Evolutionary conservation across 768 basidiomycete species (phyloP).

Genomic region (Termitomyces bulborhizus): DNA sequence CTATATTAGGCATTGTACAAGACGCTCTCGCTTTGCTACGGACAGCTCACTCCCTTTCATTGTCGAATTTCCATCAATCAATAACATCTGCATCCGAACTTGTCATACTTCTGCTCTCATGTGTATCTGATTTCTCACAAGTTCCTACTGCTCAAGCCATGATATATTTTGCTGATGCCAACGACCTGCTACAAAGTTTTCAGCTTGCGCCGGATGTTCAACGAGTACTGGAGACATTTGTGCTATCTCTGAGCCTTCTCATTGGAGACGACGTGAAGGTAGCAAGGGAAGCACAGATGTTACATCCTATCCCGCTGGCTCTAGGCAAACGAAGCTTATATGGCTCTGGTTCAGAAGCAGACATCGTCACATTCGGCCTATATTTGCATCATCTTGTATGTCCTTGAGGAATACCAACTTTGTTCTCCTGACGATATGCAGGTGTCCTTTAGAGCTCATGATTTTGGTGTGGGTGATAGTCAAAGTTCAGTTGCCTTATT

Average conservation of each 20-base stretch:
- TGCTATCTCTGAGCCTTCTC: slow-evolving; percentile 50
- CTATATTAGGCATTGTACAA: slow-evolving; percentile 48
- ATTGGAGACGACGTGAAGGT: slow-evolving; percentile 67
- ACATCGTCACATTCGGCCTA: slow-evolving; percentile 58
- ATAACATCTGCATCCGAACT: slow-evolving; percentile 58
- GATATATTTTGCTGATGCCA: slow-evolving; percentile 41
- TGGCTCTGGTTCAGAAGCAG: slow-evolving; percentile 55
- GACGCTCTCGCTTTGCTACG: slow-evolving; percentile 57
- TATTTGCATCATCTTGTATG: slow-evolving; percentile 57
- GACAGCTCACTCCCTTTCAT: slow-evolving; percentile 47
- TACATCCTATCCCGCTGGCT: slow-evolving; percentile 55
- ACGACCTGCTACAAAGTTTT: slow-evolving; percentile 45
- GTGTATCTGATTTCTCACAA: slow-evolving; percentile 55
- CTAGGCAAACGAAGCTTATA: slow-evolving; percentile 52
- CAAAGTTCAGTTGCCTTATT: slow-evolving; percentile 46
- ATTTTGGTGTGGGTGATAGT: slow-evolving; percentile 59
- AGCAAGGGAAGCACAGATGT: slow-evolving; percentile 65
- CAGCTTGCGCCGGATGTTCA: slow-evolving; percentile 48
- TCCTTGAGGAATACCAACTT: slow-evolving; percentile 5
- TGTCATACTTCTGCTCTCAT: slow-evolving; percentile 53
- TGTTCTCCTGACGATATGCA: slow-evolving; percentile 20
- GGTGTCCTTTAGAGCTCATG: slow-evolving; percentile 52
- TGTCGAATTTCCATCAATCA: slow-evolving; percentile 54
- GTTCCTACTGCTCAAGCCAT: slow-evolving; percentile 57
- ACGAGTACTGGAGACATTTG: slow-evolving; percentile 54